Evolutionary conservation across 371 early-diverging fungal genomes (phyloP).

Genomic region (Saksenaea vasiformis): DNA sequence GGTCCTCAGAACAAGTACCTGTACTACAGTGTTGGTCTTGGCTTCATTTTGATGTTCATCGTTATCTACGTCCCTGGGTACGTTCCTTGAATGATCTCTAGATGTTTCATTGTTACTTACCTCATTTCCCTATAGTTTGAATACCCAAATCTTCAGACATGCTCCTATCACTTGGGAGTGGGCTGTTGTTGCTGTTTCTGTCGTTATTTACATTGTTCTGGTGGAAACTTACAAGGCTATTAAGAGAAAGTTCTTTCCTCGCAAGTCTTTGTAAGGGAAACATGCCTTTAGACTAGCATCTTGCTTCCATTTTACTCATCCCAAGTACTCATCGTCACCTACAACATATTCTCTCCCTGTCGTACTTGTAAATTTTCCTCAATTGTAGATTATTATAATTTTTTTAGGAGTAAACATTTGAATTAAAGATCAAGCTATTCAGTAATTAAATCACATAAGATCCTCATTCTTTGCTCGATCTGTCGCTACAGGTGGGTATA

Average conservation of each 20-base stretch:
- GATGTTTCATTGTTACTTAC: background rate
- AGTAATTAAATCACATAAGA: too few species aligned
- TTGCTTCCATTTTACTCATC: background rate
- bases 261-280: background rate
- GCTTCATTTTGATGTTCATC: conserved; percentile 56
- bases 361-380: background rate
- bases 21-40: conserved; percentile 52
- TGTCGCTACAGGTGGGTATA: too few species aligned
- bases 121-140: conserved; percentile 32
- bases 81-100: background rate
- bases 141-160: conserved; percentile 71
- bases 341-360: background rate
- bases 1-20: conserved; percentile 63
- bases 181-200: conserved; percentile 65
- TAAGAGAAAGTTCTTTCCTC: conserved; percentile 29
- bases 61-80: conserved; percentile 69
- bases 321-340: background rate
- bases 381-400: background rate
- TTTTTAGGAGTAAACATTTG: background rate
- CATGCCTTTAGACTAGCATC: background rate
- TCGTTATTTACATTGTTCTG: conserved; percentile 58
- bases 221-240: conserved; percentile 59
- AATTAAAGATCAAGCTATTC: background rate
- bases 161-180: conserved; percentile 73
- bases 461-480: too few species aligned